Evolutionary conservation across 352 stramenopile genomes (phyloP).

Genomic region (Phytophthora tubulina): DNA sequence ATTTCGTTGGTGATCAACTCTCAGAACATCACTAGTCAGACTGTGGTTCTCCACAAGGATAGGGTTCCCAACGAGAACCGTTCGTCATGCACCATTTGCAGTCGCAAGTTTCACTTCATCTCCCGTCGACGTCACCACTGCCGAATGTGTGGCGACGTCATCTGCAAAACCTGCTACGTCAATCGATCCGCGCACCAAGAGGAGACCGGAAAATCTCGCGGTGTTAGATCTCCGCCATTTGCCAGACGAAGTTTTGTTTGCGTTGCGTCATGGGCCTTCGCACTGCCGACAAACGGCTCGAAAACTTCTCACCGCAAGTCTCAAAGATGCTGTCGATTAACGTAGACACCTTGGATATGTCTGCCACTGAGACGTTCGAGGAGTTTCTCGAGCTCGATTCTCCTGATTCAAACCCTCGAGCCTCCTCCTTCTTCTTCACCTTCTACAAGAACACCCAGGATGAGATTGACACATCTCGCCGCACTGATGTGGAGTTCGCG

Average conservation of each 20-base stretch:
- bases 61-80: slow-evolving; percentile 47
- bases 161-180: slow-evolving; percentile 58
- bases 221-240: slow-evolving; percentile 16
- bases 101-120: slow-evolving; percentile 32
- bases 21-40: slow-evolving; percentile 51
- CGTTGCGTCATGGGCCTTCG: slow-evolving; percentile 28
- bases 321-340: not conserved
- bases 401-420: slow-evolving; percentile 10
- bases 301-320: slow-evolving; percentile 4
- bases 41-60: slow-evolving; percentile 28
- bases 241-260: slow-evolving; percentile 57
- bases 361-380: slow-evolving; percentile 2
- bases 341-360: not conserved
- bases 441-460: slow-evolving; percentile 5
- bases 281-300: slow-evolving; percentile 6
- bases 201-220: slow-evolving; percentile 13
- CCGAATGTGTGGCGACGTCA: slow-evolving; percentile 52
- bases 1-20: slow-evolving; percentile 58
- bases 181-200: slow-evolving; percentile 39
- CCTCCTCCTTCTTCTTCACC: slow-evolving; percentile 12
- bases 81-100: slow-evolving; percentile 32
- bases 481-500: not conserved
- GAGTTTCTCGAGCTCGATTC: slow-evolving; percentile 16
- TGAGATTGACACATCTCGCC: not conserved
- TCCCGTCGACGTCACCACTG: slow-evolving; percentile 54